A percentile compares a stretch with the other conserved stretches of the same genome.
Conservation (phyloP, 139 green algal genomes). For the Tetradesmus lagerheimii region DNA sequence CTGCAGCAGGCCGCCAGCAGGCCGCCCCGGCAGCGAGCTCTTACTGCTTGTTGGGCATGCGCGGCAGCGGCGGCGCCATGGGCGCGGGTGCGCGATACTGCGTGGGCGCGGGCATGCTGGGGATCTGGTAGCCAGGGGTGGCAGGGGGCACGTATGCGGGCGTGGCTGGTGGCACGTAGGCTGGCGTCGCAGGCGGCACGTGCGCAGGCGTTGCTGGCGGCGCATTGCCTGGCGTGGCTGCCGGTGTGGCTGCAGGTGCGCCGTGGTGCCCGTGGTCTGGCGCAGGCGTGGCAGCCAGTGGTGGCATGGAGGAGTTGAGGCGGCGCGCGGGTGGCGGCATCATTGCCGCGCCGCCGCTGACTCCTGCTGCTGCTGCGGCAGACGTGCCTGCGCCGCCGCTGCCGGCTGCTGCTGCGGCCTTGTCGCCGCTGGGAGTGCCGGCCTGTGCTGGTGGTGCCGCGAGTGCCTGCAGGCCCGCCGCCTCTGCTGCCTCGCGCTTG, state of each 20-base stretch:
- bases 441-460: not conserved
- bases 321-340: conserved; percentile 30
- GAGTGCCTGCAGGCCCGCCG: conserved; percentile 37
- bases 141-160: conserved; percentile 9
- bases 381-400: conserved; percentile 11
- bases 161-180: conserved; percentile 26
- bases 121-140: conserved; percentile 40
- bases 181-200: conserved; percentile 26
- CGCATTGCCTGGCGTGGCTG: conserved; percentile 5
- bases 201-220: not conserved
- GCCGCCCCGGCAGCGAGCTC: not conserved
- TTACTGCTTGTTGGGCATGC: conserved; percentile 12
- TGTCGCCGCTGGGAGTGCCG: not conserved
- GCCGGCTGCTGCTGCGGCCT: conserved; percentile 20
- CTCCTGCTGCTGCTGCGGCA: conserved; percentile 4
- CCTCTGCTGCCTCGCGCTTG: conserved; percentile 77
- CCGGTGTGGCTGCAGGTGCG: conserved; percentile 18
- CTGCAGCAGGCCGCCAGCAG: not conserved
- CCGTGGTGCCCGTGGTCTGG: not conserved
- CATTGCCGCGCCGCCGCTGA: not conserved
- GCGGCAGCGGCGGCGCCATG: conserved; percentile 27
- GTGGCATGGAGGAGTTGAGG: not conserved
- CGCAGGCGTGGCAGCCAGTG: not conserved
- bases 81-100: not conserved
- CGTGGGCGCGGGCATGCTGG: conserved; percentile 15